Base-by-base conservation (phyloP, 129 eudicot genomes). In the Rutidosis leptorrhynchoides region DNA sequence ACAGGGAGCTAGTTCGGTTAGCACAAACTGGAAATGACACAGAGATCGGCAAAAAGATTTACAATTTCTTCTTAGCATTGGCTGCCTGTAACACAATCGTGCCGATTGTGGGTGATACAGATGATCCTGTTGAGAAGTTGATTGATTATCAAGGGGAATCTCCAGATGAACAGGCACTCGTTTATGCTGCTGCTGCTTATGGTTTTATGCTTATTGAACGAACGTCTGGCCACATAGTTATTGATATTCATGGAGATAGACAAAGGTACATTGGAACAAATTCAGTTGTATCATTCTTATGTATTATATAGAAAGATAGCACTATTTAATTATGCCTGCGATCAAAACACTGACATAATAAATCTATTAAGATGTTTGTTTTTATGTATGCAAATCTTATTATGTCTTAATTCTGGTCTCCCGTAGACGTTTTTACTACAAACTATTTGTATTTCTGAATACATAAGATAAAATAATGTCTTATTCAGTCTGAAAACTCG, bases 71-170 rank as follows among this genome's bases (percentile, higher is more conserved):
- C 70, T 85, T 92, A 45, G 90, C 98, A 58, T 74, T 92, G 82
- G 95, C 98, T 55, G 94, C 98, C 46, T 92, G 98, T 83, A 92
- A 92, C 70, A 92, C 98, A 29, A 88, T 92, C 46, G 96, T 92
- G 64, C 98, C 98, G 37, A 84, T 92, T 62, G 67, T 82, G 60
- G 64, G 66, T 11, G 87, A 81, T 45, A 71, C 91, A 33, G 48
- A 83, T 37, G 83, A 83, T 80, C 82, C 95, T 72, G 32, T 55
- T 62, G 76, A 79, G 78, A 85, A 74, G 64, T 70, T 83, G 72
- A 78, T 92, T 48, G 98, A 87, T 67, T 92, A 92, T 67, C 96
- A 92, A 66, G 96, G 95, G 55, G 96, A 92, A 72, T 92, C 96
- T 48, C 98, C 96, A 16, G 98, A 92, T 77, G 98, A 92, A 68